These are phyloP conservation scores for Ascochyta rabiei DNA, from an alignment of 2,329 filamentous ascomycete species.

Conservation along the genomic window DNA sequence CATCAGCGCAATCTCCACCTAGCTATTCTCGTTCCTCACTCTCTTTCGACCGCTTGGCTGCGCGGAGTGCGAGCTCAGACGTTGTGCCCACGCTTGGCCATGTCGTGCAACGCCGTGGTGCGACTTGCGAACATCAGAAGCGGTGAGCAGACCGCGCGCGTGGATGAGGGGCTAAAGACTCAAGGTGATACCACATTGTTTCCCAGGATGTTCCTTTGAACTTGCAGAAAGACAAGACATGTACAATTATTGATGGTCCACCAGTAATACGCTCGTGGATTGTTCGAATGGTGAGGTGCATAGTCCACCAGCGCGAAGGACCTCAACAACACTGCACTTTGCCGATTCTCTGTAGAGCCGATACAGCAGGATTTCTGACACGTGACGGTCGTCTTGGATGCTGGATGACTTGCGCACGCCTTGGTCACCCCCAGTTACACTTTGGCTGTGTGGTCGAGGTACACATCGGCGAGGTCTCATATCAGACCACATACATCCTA, in stretches of 20 bases:
- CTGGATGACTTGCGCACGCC: neutral
- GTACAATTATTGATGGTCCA: neutral
- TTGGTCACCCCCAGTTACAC: neutral
- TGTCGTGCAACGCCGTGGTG: conserved; percentile 9
- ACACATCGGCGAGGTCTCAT: conserved; percentile 11
- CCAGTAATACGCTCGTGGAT: neutral
- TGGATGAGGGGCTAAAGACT: conserved; percentile 2
- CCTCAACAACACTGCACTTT: conserved; percentile 1
- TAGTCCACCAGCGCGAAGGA: conserved; percentile 5
- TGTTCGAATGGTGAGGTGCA: conserved; percentile 2
- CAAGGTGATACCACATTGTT: conserved; percentile 5
- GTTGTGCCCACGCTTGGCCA: conserved; percentile 2
- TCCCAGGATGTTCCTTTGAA: conserved; percentile 7
- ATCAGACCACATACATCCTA: neutral
- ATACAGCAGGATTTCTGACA: neutral
- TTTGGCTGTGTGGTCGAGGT: neutral
- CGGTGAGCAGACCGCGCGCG: conserved; percentile 16
- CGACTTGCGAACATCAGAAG: conserved; percentile 1
- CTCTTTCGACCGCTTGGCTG: neutral
- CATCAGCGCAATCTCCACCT: conserved; percentile 7
- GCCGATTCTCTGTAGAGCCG: neutral
- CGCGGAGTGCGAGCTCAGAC: neutral
- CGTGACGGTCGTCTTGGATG: neutral
- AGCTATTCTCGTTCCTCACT: neutral
- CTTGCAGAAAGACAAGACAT: neutral